These are phyloP conservation scores for Mortierella sp. DNA, from an alignment of 371 early-diverging fungal genomes.

Conservation along the genomic window DNA sequence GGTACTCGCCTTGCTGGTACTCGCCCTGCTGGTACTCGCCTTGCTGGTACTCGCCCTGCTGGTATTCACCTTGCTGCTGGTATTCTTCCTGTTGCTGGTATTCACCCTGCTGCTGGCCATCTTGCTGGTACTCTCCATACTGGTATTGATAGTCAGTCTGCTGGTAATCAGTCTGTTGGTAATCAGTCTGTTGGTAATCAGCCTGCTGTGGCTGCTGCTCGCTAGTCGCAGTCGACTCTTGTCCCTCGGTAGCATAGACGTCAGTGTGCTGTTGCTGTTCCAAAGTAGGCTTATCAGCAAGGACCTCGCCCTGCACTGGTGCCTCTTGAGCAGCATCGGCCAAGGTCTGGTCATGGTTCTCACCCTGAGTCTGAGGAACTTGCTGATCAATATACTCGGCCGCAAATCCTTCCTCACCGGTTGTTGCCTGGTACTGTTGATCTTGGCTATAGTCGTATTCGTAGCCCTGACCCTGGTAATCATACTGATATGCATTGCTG, in stretches of 20 bases:
- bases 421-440: not conserved
- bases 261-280: not conserved
- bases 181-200: slow-evolving; percentile 28
- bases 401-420: not conserved
- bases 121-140: slow-evolving; percentile 2
- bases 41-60: slow-evolving; percentile 49
- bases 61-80: not conserved
- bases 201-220: not conserved
- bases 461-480: not conserved
- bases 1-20: slow-evolving; percentile 23
- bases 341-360: too few species aligned
- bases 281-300: not conserved
- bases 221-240: not conserved
- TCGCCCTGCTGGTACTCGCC: slow-evolving; percentile 20
- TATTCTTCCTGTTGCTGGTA: too few species aligned
- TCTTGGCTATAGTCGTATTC: not conserved
- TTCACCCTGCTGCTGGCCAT: slow-evolving; percentile 36
- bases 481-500: slow-evolving; percentile 1
- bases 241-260: not conserved
- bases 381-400: not conserved
- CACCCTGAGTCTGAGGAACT: too few species aligned
- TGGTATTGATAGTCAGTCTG: slow-evolving; percentile 20
- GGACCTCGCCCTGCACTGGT: not conserved
- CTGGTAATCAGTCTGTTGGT: slow-evolving; percentile 24
- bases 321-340: too few species aligned